phyloP scores from a whole-genome alignment of 2,329 filamentous ascomycete genomes.

The Penicillium verrucosum region DNA sequence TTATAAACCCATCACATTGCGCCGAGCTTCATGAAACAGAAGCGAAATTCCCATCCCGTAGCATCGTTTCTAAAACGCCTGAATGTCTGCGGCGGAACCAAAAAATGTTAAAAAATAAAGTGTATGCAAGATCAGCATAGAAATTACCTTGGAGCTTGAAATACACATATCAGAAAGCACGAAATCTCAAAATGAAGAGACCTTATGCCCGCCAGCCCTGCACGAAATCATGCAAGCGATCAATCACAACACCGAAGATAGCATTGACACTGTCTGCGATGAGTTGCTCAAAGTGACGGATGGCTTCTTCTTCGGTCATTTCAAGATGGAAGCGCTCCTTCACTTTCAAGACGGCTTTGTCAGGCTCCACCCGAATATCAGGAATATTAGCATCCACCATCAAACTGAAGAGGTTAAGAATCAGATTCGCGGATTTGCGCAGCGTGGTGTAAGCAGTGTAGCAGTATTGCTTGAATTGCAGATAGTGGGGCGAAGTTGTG shows the following conservation, averaged over 20 bases:
- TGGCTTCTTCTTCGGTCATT: slow-evolving; percentile 86
- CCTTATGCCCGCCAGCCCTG: slow-evolving; percentile 76
- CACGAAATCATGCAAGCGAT: slow-evolving; percentile 88
- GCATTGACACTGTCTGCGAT: slow-evolving; percentile 90
- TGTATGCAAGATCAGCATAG: neutral
- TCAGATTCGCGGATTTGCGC: slow-evolving; percentile 83
- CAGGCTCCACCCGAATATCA: slow-evolving; percentile 86
- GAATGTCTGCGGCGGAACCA: neutral
- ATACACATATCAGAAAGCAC: neutral
- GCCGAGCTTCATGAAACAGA: neutral
- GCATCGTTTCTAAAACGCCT: neutral
- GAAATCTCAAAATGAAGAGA: neutral
- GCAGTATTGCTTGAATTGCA: slow-evolving; percentile 90
- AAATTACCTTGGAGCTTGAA: neutral
- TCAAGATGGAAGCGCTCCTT: slow-evolving; percentile 92
- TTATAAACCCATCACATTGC: slow-evolving; percentile 6
- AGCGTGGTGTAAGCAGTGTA: slow-evolving; percentile 92
- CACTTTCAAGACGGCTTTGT: slow-evolving; percentile 92
- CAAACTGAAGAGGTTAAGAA: slow-evolving; percentile 89
- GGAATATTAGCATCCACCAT: slow-evolving; percentile 98
- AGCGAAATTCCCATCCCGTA: neutral
- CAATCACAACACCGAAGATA: slow-evolving; percentile 89
- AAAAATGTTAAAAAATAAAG: neutral
- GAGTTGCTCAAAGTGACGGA: slow-evolving; percentile 79
- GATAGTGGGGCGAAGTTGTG: slow-evolving; percentile 72